Base-by-base conservation (phyloP, 1,284 basidiomycete species). In the Puccinia coronata region DNA sequence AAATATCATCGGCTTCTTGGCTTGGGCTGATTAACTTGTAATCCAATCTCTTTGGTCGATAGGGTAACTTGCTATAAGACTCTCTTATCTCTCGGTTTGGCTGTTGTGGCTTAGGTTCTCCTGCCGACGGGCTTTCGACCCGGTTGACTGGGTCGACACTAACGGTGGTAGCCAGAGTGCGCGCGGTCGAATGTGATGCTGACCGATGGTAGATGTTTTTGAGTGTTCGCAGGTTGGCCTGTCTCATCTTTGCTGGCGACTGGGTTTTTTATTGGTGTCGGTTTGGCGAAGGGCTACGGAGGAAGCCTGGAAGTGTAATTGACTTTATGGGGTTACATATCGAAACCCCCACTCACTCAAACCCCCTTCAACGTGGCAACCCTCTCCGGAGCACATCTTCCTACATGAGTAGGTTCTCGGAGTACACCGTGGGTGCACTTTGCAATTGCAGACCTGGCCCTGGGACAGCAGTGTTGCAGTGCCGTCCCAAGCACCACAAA, bases 41-140 rank as follows among this genome's bases (percentile, higher is more conserved):
- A 39, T 78, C 75, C 36, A 78, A 34, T 31, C 75, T 47, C 47
- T 31, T 61, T 34, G 75, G 75, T 14, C 75, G 36, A 25, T 23
- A 31, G 28, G 75, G 75, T n/a, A 78, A 36, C 31, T 78, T 51
- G 34, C 31, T 55, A 25, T 47, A 34, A 14, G 36, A 57, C 65
- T 76, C 41, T 25, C 39, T 59, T 16, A 76, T 39, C 14, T 18
- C n/a, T 63, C 36, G 74, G 63, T 76, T 63, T 36, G 23, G 74
- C 41, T 71, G 36, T 28, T 63, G 25, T 34, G 31, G 31, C 18
- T 61, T 34, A 34, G 57, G 28, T 9, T 61, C 57, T 61, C 36
- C 31, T 34, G 49, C 18, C 18, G 49, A 20, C 23, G 49, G 23
- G 49, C 57, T 31, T 61, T 61, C 31, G 12, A 36, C 18, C 28